Evolutionary conservation across 305 asterid species (phyloP), one percentile per base, ranked within the genome.

Genomic region (Solanum hybrid): DNA sequence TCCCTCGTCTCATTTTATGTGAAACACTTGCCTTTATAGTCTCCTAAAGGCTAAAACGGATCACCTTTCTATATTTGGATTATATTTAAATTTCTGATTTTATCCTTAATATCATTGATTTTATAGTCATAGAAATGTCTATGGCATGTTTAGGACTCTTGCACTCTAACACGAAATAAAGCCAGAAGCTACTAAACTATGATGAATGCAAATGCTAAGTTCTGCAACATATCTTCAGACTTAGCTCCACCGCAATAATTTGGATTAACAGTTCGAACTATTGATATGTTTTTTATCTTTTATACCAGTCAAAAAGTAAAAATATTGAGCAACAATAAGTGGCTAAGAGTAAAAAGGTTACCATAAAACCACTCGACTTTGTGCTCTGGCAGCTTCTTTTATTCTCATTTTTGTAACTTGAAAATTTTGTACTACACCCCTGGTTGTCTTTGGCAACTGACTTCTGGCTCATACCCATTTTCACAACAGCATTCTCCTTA

Each of bases 401-500:
- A 85, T 72, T 76, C 89, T 87, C 87, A 36, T 78, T 80, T 56
- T 90, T 36, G 51, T 72, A 79, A 87, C 81, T 86, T 82, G 85
- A 26, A 26, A 75, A 60, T 72, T 81, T 34, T 60, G 69, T 56
- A 84, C 71, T 26, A 72, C 64, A 84, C 34, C 42, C 88, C 29
- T 89, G 89, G 89, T 66, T 84, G 80, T 45, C 73, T 75, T 88
- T 79, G 73, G 7, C 40, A 79, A 81, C 80, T 71, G 89, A 86
- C 66, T 89, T 89, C 89, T 71, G 80, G 45, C 76, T 75, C 87
- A 51, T 64, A 51, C 38, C 78, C 89, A 12, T 51, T 72, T n/a
- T 90, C 32, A 88, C 85, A 26, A 73, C 76, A 32, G 73, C 89
- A 89, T 90, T 92, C 81, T 90, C 93, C 86, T 90, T 92, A 85